Evolutionary conservation across 2,329 filamentous ascomycete genomes (phyloP), one percentile per base, ranked within the genome.

Genomic region (Botrytis porri): DNA sequence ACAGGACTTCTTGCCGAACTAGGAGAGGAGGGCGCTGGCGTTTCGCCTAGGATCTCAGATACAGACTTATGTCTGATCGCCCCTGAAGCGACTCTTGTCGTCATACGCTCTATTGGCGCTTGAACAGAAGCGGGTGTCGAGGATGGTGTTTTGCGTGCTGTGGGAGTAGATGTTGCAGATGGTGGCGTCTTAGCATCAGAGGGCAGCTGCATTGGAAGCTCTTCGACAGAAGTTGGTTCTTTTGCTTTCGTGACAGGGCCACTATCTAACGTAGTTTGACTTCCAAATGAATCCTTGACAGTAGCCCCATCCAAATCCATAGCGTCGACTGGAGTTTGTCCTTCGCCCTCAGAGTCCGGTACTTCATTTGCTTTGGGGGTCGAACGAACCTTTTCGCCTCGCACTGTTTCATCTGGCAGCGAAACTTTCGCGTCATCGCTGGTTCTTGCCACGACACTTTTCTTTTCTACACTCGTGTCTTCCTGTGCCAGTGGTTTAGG

Each of bases 51-150:
- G 60, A 93, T 92, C 80, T 93, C 92, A 29, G 89, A 91, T 7
- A 93, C 90, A 8, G 91, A 92, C 79, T 93, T 93, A 70, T 91
- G 89, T 74, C 88, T 86, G 77, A 93, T 89, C 4, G 90, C 88
- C 60, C 90, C 91, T 16, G 92, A 92, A 4, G 90, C 89, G 35
- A 92, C 89, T 77, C 91, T 84, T 1, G 90, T 93, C 18, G 89
- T 91, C 83, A 91, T 91, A 43, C 90, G 86, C 77, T 87, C 86
- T 7, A 82, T 78, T 61, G 82, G 80, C 41, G 39, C 37, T 57
- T 69, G 65, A 32, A 25, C 37, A 12, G 84, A 78, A 51, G 41
- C 54, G 16, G 63, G 12, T 43, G 82, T 72, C 25, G 74, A 72
- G 43, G 82, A 72, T 32, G 78, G 67, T n/a, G 78, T 76, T 57